Evolutionary conservation across 148 eudicot genomes (phyloP).

Genomic region (Polygonum maritimum): DNA sequence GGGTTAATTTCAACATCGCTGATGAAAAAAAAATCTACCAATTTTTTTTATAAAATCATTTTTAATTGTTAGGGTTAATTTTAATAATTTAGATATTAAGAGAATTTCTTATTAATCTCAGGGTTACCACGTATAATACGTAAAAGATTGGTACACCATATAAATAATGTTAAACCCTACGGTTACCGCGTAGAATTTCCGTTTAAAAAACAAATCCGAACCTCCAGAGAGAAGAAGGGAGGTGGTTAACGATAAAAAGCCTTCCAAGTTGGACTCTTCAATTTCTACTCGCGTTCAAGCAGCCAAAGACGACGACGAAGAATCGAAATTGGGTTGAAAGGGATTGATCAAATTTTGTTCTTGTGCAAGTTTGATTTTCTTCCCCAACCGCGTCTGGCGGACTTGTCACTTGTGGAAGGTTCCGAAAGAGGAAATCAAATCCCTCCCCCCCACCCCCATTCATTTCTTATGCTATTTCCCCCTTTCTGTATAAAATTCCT

Average conservation of each 20-base stretch:
- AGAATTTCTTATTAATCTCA: no score
- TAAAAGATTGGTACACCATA: no score
- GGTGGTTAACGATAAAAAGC: neutral
- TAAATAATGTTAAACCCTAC: no score
- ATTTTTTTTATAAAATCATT: no score
- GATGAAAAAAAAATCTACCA: no score
- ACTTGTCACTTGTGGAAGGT: neutral
- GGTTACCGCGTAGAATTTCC: no score
- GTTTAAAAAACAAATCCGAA: neutral
- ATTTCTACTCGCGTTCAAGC: slow-evolving; percentile 54
- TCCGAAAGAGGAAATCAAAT: neutral
- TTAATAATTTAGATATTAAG: no score
- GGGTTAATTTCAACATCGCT: no score
- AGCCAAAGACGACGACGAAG: slow-evolving; percentile 28
- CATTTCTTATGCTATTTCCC: neutral
- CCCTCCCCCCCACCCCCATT: no score
- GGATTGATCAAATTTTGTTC: neutral
- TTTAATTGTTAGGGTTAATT: no score
- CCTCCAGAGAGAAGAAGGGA: neutral
- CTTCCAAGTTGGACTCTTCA: neutral
- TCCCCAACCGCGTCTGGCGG: neutral
- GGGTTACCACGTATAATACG: no score
- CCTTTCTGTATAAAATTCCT: neutral
- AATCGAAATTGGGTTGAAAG: slow-evolving; percentile 11
- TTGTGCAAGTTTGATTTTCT: neutral